Evolutionary conservation across 2,329 filamentous ascomycete genomes (phyloP), one percentile per base, ranked within the genome.

Genomic region (Trichoderma sp.): DNA sequence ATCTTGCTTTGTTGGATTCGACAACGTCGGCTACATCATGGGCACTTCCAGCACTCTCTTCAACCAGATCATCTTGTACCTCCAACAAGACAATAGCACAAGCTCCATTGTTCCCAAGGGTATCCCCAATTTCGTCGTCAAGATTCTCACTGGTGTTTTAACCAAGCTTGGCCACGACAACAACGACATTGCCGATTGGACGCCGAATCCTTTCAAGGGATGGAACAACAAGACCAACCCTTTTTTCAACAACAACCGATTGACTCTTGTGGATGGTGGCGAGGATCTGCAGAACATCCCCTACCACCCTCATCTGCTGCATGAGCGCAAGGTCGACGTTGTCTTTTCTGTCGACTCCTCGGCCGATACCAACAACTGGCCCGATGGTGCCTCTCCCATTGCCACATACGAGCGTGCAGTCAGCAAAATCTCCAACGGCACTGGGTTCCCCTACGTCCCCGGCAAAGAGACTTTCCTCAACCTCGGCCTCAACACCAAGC

Each of bases 1-100:
- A 72, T 77, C 72, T 2, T 83, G 87, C 71, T 79, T 84, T 33
- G 76, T 76, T 29, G 93, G 93, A 1, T 94, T 93, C 73, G 93
- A 96, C 78, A 94, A 92, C 73, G 87, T 88, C 7, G 92, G 92
- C 1, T 96, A 89, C 74, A 83, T 96, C 37, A 92, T 95, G 88
- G 92, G 92, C 70, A 96, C 93, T 0, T 93, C 91, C 13, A 93
- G 90, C 19, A 90, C 90, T 10, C 83, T 96, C 4, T 96, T 96
- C 84, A 96, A 96, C 81, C 83, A 76, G 83, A 84, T 75, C 74
- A 83, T 89, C 68, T 84, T 96, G 85, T 84, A 96, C 89, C 47
- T 96, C 88, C 31, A 83, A 75, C 77, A 82, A 69, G 81, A 73
- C 53, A 82, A 77, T 24, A 76, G 72, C 74, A 43, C 40, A 43